Evolutionary conservation across 129 eudicot genomes (phyloP).

Genomic region (Silybum marianum): DNA sequence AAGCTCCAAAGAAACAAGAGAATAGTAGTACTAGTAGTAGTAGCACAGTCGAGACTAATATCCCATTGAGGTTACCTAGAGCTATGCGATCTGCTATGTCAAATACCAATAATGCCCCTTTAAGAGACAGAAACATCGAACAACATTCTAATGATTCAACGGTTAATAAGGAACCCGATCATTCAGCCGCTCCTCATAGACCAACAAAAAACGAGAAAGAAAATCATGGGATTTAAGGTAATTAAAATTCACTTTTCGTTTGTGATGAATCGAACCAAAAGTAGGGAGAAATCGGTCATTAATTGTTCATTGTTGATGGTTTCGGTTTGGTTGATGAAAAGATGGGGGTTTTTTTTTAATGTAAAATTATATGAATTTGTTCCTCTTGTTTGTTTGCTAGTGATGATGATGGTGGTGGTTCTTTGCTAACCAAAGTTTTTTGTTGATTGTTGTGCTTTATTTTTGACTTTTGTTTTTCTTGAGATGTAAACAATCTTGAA

Average conservation of each 20-base stretch:
- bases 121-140: conserved; percentile 75
- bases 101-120: conserved; percentile 37
- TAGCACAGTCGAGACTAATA: conserved; percentile 39
- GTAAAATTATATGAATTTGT: background rate
- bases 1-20: conserved; percentile 49
- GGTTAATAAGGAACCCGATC: conserved; percentile 38
- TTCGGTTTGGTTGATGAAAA: background rate
- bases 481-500: background rate
- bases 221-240: conserved; percentile 43
- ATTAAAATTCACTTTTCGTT: background rate
- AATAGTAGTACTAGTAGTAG: conserved; percentile 32
- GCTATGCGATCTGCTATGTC: conserved; percentile 68
- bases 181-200: conserved; percentile 44
- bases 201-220: conserved; percentile 58
- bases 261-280: background rate
- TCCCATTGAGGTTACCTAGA: conserved; percentile 76
- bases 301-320: background rate
- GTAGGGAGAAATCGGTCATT: background rate
- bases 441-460: background rate
- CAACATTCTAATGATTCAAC: conserved; percentile 37
- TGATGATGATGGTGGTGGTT: background rate
- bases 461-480: background rate
- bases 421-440: background rate
- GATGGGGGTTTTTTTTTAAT: background rate
- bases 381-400: background rate